phyloP scores from a whole-genome alignment of 75 land plant species.

The Selaginella moellendorffii region DNA sequence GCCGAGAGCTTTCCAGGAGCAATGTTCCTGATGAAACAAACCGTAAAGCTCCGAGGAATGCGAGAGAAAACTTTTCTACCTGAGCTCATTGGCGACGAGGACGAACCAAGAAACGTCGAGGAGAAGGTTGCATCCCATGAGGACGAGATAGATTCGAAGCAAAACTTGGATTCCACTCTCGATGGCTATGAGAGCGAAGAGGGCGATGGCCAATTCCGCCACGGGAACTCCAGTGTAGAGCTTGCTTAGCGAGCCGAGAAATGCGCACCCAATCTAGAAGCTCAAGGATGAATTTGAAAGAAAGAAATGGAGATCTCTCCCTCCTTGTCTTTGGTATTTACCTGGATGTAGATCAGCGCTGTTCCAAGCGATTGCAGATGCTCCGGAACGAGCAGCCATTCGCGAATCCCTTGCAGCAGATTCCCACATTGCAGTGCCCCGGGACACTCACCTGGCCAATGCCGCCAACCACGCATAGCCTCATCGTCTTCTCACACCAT shows the following conservation, averaged over 20 bases:
- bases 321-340: too few relatives aligned
- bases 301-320: too few relatives aligned
- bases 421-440: not conserved
- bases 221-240: not conserved
- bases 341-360: not conserved
- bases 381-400: not conserved
- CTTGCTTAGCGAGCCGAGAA: not conserved
- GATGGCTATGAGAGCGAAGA: not conserved
- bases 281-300: not conserved
- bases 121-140: not conserved
- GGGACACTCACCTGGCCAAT: too few relatives aligned
- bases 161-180: not conserved
- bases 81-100: not conserved
- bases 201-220: not conserved
- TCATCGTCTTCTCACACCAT: not conserved
- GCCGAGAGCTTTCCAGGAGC: not conserved
- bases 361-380: not conserved
- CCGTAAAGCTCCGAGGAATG: not conserved
- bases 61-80: too few relatives aligned
- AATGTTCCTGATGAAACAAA: not conserved
- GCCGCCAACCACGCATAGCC: not conserved
- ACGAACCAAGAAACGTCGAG: not conserved
- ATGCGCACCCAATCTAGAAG: not conserved
- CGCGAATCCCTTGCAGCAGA: not conserved
- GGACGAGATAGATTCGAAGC: not conserved